Evolutionary conservation across 2,329 filamentous ascomycete species (phyloP), one percentile per base, ranked within the genome.

Genomic region (Penicillium decumbens): DNA sequence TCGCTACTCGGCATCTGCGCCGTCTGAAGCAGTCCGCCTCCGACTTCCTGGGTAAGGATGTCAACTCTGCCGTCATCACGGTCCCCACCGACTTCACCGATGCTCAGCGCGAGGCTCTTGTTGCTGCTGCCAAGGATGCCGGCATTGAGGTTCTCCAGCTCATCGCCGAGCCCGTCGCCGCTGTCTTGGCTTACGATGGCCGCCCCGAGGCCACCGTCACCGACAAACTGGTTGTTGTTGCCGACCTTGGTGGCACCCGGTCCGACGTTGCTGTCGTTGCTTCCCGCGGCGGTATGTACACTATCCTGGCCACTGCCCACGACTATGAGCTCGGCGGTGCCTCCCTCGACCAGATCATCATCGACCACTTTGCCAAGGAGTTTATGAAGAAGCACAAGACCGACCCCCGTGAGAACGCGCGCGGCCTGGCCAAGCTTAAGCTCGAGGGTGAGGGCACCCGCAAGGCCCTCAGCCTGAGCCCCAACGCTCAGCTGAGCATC

Each of bases 341-440:
- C 30, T 84, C 90, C 59, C 80, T 98, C 49, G 93, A 98, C 76
- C 82, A 93, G 70, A 87, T 92, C 43, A 80, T 98, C 51, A 88
- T 95, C 69, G 92, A 98, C 70, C 86, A 96, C 78, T 96, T 97
- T 63, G 88, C 92, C 62, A 98, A 98, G 80, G 93, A 98, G 74
- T 98, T 98, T 76, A 81, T 93, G 67, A 97, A 98, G 82, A 95
- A 95, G 80, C 83, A 97, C 81, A 86, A 85, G 76, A 82, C 82
- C 50, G 93, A 97, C 72, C 93, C 93, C 20, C 82, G 91, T 61
- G 80, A 85, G 66, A 89, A 93, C 68, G 79, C 85, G 47, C 85
- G 85, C 64, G 87, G 87, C 63, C 76, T 96, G 62, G 91, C 93
- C 54, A 98, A 97, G 80, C 78, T 98, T 59, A 92, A 89, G 73